Percentiles rank a stretch among this genome's conserved stretches.
Conservation (phyloP, 2,329 filamentous ascomycete genomes). For the Ophiostoma montium region DNA sequence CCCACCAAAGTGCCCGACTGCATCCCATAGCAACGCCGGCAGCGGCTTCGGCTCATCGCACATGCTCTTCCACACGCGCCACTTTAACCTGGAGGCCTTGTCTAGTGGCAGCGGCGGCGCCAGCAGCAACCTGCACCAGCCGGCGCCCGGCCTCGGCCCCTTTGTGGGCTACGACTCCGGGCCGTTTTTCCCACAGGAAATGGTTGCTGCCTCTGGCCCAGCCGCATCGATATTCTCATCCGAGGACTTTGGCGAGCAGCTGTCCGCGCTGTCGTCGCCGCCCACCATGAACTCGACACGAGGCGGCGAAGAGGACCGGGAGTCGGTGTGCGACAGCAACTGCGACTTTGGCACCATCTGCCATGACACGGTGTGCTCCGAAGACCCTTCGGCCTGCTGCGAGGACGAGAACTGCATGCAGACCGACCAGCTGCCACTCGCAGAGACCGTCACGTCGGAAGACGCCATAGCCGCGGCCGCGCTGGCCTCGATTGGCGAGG, state of each 20-base stretch:
- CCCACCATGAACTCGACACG: not conserved
- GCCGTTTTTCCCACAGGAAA: constrained; percentile 2
- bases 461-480: constrained; percentile 14
- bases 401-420: constrained; percentile 13
- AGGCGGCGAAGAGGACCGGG: constrained; percentile 5
- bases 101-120: not conserved
- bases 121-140: not conserved
- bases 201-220: not conserved
- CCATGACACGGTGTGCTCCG: constrained; percentile 11
- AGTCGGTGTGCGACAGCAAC: constrained; percentile 13
- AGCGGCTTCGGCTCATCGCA: constrained; percentile 3
- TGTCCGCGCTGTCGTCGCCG: constrained; percentile 10
- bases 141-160: not conserved
- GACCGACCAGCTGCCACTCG: not conserved
- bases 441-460: constrained; percentile 4
- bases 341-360: constrained; percentile 13
- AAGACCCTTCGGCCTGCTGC: constrained; percentile 13
- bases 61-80: constrained; percentile 13
- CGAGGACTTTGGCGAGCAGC: constrained; percentile 10
- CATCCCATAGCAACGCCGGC: constrained; percentile 1
- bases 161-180: not conserved
- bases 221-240: not conserved
- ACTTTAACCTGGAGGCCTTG: constrained; percentile 4
- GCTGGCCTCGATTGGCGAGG: constrained; percentile 10
- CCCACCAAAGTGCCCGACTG: constrained; percentile 10